Evolutionary conservation across 495 filamentous ascomycete species (phyloP).

Genomic region (Penicillium canescens): DNA sequence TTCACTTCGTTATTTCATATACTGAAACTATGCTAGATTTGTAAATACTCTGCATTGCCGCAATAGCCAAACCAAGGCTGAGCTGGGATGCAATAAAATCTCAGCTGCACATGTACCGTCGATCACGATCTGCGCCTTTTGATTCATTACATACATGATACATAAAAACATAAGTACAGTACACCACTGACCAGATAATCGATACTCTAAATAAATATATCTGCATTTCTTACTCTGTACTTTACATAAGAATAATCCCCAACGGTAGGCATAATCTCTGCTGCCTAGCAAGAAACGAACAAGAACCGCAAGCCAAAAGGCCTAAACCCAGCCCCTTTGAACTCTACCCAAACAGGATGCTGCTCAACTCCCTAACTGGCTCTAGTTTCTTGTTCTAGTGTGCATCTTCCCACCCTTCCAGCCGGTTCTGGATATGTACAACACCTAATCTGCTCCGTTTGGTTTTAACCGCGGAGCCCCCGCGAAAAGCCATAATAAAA

Average conservation of each 20-base stretch:
- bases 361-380: conserved; percentile 8
- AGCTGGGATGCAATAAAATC: conserved; percentile 26
- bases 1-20: not conserved
- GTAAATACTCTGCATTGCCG: conserved; percentile 11
- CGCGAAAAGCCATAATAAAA: too few species aligned
- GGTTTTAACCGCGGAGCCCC: conserved; percentile 3
- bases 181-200: not conserved
- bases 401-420: conserved; percentile 14
- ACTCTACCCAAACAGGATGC: conserved; percentile 1
- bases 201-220: not conserved
- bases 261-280: not conserved
- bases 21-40: too few species aligned
- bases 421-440: not conserved
- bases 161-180: not conserved
- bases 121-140: conserved; percentile 23
- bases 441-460: not conserved
- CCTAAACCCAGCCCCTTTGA: not conserved
- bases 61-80: conserved; percentile 20
- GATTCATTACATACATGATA: conserved; percentile 2
- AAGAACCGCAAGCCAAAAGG: not conserved
- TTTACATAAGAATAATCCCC: not conserved
- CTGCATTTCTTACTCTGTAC: too few species aligned
- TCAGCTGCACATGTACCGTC: conserved; percentile 26
- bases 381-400: not conserved
- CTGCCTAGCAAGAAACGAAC: conserved; percentile 1